These are phyloP conservation scores for Senecio squalidus DNA, from an alignment of 140 eudicot species.

Conservation along the genomic window DNA sequence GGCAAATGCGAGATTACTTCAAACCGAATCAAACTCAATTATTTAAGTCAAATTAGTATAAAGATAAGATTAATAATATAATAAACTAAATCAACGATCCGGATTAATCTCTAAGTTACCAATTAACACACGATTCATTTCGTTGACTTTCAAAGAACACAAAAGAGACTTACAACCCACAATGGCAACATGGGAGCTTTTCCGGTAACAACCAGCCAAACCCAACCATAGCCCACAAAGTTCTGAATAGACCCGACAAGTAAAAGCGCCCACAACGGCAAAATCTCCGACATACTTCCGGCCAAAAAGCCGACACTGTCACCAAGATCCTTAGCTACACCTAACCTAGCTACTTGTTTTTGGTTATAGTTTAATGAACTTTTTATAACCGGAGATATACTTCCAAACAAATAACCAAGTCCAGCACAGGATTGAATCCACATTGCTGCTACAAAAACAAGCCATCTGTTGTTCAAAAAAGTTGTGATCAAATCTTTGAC, in stretches of 20 bases:
- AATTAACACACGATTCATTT: too few species aligned
- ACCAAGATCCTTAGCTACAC: constrained; percentile 96
- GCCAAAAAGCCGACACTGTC: constrained; percentile 94
- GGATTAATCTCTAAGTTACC: too few species aligned
- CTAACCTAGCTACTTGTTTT: constrained; percentile 76
- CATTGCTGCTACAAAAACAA: constrained; percentile 96
- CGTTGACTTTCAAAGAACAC: too few species aligned
- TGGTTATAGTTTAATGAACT: constrained; percentile 74
- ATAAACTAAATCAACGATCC: too few species aligned
- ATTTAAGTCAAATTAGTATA: too few species aligned
- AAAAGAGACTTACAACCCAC: constrained; percentile 98
- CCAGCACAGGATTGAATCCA: constrained; percentile 99
- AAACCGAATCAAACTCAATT: too few species aligned
- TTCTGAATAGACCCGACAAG: constrained; percentile 86
- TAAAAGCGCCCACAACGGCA: constrained; percentile 86
- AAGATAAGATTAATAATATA: too few species aligned
- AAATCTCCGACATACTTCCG: constrained; percentile 73
- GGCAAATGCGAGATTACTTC: too few species aligned
- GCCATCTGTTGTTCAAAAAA: constrained; percentile 81
- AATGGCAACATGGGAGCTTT: constrained; percentile 70
- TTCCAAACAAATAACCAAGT: constrained; percentile 84
- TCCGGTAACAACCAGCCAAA: constrained; percentile 84
- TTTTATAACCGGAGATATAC: constrained; percentile 78
- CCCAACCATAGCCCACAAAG: constrained; percentile 88
- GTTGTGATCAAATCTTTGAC: constrained; percentile 34